A percentile compares a stretch with the other conserved stretches of the same genome.
Evolutionary conservation across 306 rosid species (phyloP).

Genomic region (Dryas octopetala): DNA sequence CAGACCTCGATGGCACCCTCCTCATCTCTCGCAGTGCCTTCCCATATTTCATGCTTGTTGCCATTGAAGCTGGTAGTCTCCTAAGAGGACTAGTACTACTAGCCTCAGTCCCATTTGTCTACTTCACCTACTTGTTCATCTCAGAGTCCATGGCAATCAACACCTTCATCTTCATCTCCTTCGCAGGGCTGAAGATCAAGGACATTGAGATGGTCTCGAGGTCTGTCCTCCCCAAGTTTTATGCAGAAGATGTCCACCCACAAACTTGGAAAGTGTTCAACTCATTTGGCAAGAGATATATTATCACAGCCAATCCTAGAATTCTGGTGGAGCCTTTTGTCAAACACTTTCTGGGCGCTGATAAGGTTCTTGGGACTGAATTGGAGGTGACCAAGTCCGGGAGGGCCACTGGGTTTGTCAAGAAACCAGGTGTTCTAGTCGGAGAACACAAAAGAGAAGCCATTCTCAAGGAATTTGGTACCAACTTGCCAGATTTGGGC

Average conservation of each 20-base stretch:
- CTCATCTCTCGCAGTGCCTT: conserved; percentile 65
- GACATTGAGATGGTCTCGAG: conserved; percentile 70
- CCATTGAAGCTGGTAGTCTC: conserved; percentile 83
- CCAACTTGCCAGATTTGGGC: conserved; percentile 70
- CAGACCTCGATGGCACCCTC: conserved; percentile 86
- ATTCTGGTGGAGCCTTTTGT: conserved; percentile 86
- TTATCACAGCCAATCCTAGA: conserved; percentile 78
- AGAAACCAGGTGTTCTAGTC: conserved; percentile 75
- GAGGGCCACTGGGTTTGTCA: conserved; percentile 72
- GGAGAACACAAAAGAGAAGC: conserved; percentile 67
- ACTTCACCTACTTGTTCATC: conserved; percentile 58
- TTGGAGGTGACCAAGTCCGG: conserved; percentile 54
- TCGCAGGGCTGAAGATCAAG: conserved; percentile 53
- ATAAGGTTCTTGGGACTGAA: conserved; percentile 82
- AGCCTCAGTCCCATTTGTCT: conserved; percentile 54
- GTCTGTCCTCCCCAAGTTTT: conserved; percentile 78
- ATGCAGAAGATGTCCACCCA: conserved; percentile 77
- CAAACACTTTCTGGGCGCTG: conserved; percentile 63
- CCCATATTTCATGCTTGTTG: conserved; percentile 89
- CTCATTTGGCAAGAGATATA: conserved; percentile 68
- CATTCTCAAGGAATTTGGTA: conserved; percentile 55
- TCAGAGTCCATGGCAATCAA: conserved; percentile 66
- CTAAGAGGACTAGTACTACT: conserved; percentile 63
- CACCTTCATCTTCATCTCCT: conserved; percentile 55
- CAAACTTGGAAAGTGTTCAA: conserved; percentile 73